Base-by-base conservation (phyloP, 73 alveolate genomes). In the Paramecium octaurelia region DNA sequence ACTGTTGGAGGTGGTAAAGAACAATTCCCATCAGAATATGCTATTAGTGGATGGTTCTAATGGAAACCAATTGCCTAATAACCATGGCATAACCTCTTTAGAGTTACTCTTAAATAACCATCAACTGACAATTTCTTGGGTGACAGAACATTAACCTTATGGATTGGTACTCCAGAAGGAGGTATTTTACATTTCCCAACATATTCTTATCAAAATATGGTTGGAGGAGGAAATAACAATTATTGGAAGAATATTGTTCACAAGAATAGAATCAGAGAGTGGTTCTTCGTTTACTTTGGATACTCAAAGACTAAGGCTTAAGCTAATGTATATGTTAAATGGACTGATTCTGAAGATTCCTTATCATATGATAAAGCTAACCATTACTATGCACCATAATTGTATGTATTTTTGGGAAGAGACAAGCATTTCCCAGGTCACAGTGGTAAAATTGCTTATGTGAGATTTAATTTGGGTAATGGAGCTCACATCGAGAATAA, bases 181-280 rank as follows among this genome's bases (percentile, higher is more conserved):
- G 91, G 91, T 10, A 80, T 80, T 29, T 58, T 86, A 23, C 93
- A 86, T 64, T 59, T 86, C 86, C 93, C 93, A 21, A 86, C 93
- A 23, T 86, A 86, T 57, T 24, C 93, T 16, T 86, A 86, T 29
- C n/a, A 16, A 24, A 86, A 86, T 21, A 86, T 86, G 93, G 59
- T 34, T 14, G 93, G 93, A 86, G 93, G 71, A 36, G 93, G 93
- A 42, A 86, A 86, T 43, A 58, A 73, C 23, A 86, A 86, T 27
- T 57, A 54, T 24, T 86, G 50, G 57, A 46, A 86, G 59, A 86
- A 86, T 40, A 86, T 86, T 54, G 50, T 6, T 7, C 93, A 86
- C 12, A 57, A 86, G 59, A 57, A 86, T 64, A 59, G 86, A 59
- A 34, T 31, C 23, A 20, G 35, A 24, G 76, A 80, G 20, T 80